Evolutionary conservation across 108 stramenopile species (phyloP).

Genomic region (Nannochloropsis salina): DNA sequence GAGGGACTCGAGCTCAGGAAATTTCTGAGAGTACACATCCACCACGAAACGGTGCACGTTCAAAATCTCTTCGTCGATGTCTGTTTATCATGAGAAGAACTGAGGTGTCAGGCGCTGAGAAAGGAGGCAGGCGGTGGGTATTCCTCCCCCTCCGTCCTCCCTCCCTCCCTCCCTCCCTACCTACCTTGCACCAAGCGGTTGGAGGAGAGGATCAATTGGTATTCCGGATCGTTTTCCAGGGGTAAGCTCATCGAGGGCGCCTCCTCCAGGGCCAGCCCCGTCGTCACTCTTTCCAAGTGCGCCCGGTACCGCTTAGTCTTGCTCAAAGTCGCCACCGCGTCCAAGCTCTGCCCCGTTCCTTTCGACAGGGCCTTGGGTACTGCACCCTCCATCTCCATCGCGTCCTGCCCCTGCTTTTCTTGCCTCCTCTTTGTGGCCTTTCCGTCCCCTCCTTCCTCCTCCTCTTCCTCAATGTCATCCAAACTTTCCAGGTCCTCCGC

Average conservation of each 20-base stretch:
- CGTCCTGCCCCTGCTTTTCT: conserved; percentile 35
- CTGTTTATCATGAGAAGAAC: not conserved
- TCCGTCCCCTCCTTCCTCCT: conserved; percentile 11
- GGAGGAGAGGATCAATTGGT: conserved; percentile 50
- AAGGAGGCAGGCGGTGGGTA: not conserved
- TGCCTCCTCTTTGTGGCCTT: conserved; percentile 34
- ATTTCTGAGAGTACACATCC: conserved; percentile 53
- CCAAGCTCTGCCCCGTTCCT: not conserved
- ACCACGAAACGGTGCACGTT: conserved; percentile 55
- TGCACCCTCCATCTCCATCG: not conserved
- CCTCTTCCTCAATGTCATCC: not conserved
- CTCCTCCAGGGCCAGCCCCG: conserved; percentile 27
- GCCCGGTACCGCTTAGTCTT: not conserved
- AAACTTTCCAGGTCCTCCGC: conserved; percentile 7
- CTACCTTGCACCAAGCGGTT: conserved; percentile 48
- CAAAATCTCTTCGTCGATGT: conserved; percentile 57
- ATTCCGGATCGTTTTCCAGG: conserved; percentile 49
- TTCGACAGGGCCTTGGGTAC: not conserved
- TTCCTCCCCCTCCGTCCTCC: not conserved
- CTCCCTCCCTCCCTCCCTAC: not conserved
- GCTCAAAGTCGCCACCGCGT: not conserved
- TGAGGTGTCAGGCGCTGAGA: not conserved
- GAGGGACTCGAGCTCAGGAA: conserved; percentile 85
- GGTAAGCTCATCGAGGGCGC: conserved; percentile 26
- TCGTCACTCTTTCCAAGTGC: conserved; percentile 25